Conservation (phyloP, 768 basidiomycete species). For the Termitomyces sp. region DNA sequence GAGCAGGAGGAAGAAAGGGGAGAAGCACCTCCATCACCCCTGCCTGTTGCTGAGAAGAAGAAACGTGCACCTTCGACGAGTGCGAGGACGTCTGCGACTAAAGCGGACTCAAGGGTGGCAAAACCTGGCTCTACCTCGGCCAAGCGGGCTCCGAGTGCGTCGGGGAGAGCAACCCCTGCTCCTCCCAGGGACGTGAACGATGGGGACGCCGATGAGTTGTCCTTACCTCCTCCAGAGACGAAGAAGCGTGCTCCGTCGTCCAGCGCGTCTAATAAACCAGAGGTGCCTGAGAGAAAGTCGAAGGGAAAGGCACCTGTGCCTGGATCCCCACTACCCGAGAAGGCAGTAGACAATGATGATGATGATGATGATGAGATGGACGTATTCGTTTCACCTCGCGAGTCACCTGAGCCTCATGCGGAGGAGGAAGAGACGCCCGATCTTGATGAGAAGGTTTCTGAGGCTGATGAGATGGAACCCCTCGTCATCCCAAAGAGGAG, state of each 20-base stretch:
- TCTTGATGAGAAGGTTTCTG: neutral
- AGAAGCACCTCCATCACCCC: conserved; percentile 8
- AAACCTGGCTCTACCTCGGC: neutral
- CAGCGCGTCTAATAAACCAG: neutral
- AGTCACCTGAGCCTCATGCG: neutral
- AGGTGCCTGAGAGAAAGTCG: neutral
- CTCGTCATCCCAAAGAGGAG: conserved; percentile 9
- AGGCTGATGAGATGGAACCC: conserved; percentile 3
- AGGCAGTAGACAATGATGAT: neutral
- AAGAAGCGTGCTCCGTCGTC: neutral
- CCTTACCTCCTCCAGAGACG: neutral
- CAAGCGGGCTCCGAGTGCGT: neutral
- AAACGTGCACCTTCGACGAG: neutral
- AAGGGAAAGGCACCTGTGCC: neutral
- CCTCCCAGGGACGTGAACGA: neutral
- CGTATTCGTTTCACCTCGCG: neutral
- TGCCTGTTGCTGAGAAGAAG: neutral
- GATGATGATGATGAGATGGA: neutral
- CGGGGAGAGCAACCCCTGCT: conserved; percentile 7
- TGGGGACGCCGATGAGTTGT: neutral
- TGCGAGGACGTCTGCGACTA: neutral
- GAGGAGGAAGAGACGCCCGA: neutral
- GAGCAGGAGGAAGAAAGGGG: conserved; percentile 19
- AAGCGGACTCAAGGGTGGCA: neutral
- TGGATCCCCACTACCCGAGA: neutral